Evolutionary conservation across 257 asterid genomes (phyloP).

Genomic region (Solanum microdontum): DNA sequence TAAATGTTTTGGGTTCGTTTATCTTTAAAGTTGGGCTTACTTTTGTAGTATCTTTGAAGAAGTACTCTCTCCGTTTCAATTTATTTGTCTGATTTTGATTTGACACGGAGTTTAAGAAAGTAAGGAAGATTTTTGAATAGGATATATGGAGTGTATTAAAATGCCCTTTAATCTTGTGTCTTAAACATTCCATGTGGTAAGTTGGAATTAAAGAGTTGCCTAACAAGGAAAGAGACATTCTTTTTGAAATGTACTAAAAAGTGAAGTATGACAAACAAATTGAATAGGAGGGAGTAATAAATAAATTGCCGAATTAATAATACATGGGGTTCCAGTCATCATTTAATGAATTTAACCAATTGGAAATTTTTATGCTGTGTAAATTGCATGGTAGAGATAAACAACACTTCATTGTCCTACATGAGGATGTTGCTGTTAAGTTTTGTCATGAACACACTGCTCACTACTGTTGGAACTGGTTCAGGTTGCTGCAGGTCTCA

Average conservation of each 20-base stretch:
- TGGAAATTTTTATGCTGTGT: background rate
- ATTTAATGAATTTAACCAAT: background rate
- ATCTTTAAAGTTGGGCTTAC: background rate
- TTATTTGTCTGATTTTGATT: too few relatives aligned
- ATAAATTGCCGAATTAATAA: background rate
- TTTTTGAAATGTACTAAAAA: too few relatives aligned
- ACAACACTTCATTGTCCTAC: background rate
- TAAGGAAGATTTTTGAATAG: background rate
- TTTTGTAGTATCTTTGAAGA: background rate
- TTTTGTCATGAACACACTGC: background rate
- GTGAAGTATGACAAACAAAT: background rate
- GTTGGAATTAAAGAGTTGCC: background rate
- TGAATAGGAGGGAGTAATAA: background rate
- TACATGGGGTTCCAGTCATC: background rate
- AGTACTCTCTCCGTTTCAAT: background rate
- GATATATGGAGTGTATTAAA: background rate
- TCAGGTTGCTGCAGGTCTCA: conserved; percentile 80
- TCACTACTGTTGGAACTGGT: conserved; percentile 9
- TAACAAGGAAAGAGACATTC: background rate
- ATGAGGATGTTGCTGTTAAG: background rate
- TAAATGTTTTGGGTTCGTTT: background rate
- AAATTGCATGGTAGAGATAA: background rate
- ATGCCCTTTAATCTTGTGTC: background rate
- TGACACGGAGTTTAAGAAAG: background rate
- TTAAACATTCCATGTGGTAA: background rate